Conservation (phyloP, 208 protist species). For the Naegleria gruberi region DNA sequence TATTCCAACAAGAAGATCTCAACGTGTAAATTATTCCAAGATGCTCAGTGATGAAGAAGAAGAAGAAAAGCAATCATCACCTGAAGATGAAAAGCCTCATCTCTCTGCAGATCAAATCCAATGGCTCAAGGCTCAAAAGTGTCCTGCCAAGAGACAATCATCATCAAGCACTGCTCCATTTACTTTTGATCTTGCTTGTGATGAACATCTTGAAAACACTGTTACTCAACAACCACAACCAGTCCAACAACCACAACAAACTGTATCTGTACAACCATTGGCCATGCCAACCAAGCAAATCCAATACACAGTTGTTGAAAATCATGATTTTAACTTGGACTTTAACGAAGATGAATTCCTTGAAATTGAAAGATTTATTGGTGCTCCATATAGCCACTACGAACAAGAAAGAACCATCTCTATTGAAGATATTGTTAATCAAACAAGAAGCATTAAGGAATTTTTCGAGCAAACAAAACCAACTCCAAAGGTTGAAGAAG, state of each 20-base stretch:
- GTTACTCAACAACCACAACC: background rate
- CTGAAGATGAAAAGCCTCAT: background rate
- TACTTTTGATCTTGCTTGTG: background rate
- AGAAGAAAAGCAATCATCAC: background rate
- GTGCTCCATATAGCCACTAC: background rate
- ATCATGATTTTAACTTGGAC: background rate
- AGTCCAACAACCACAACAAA: background rate
- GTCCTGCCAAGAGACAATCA: background rate
- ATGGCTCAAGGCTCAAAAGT: background rate
- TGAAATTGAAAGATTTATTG: background rate
- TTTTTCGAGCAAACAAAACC: background rate
- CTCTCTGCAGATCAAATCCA: background rate
- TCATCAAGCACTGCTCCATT: background rate
- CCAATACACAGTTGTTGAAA: background rate
- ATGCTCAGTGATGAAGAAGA: background rate
- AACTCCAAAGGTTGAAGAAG: background rate
- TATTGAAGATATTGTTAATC: background rate
- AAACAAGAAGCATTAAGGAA: background rate
- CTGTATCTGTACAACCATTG: background rate
- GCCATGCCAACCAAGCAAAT: background rate
- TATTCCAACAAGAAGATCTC: background rate
- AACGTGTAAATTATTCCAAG: background rate
- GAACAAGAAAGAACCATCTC: background rate
- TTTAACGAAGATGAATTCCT: background rate
- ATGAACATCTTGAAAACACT: background rate